Base-by-base conservation (phyloP, 169 alveolate genomes). In the Plasmodium billcollinsi region DNA sequence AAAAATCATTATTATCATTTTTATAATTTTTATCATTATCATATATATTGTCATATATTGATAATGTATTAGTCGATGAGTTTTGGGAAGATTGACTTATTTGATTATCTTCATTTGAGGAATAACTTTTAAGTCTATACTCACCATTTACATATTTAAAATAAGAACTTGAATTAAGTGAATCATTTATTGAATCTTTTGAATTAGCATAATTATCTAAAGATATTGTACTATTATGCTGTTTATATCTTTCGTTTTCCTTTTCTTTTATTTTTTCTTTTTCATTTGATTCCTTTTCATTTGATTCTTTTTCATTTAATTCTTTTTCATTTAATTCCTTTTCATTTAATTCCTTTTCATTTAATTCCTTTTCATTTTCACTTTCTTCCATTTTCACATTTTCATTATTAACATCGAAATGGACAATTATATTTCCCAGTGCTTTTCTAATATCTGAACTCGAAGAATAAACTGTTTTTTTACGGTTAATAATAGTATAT, bases 381-480 rank as follows among this genome's bases (percentile, higher is more conserved):
- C 54, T 47, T 15, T 76, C 76, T 43, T 20, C 63, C n/a, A 3
- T 29, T 3, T 21, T 20, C 18, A 18, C 21, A 67, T 15, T 26
- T 9, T 62, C 39, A 33, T 75, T 62, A 45, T 75, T 49, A 20
- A 65, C 89, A 43, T 24, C 70, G 29, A 76, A 65, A 39, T 50
- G 65, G 20, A 65, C 76, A 56, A 76, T 76, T 76, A 76, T 76
- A 76, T 76, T 76, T 21, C 89, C 89, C n/a, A 76, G 70, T 50
- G 89, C 89, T 58, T 29, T 76, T 76, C 89, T 72, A 76, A 76
- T 76, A 39, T 76, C 89, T 9, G 89, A 63, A 39, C 78, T 63
- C 14, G 72, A 65, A 11, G 89, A 76, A 65, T 65, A 67, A 11
- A 76, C 59, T 3, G 89, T 76, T 71, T 76, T 76, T 66, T 76